phyloP scores from a whole-genome alignment of 768 basidiomycete genomes.

The Termitomyces sp. region DNA sequence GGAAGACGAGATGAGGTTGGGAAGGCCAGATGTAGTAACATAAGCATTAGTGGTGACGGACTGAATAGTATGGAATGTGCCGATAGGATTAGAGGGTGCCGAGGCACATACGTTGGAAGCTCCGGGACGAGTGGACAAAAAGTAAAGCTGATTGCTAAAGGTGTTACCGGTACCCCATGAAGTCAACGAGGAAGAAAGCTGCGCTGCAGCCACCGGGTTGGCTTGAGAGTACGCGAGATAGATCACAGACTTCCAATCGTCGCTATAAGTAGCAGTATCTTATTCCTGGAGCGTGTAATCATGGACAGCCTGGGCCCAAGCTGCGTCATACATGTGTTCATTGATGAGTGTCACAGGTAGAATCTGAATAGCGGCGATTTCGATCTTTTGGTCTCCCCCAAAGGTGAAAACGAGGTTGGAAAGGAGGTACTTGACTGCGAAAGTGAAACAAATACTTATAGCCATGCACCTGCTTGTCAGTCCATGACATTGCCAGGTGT shows the following conservation, averaged over 20 bases:
- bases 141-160: slow-evolving; percentile 28
- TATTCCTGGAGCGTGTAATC: slow-evolving; percentile 25
- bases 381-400: slow-evolving; percentile 28
- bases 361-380: slow-evolving; percentile 34
- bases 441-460: slow-evolving; percentile 20
- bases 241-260: slow-evolving; percentile 33
- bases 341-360: slow-evolving; percentile 32
- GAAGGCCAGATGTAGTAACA: slow-evolving; percentile 18
- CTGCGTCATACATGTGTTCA: slow-evolving; percentile 28
- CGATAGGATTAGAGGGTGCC: slow-evolving; percentile 22
- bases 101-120: slow-evolving; percentile 26
- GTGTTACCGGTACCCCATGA: slow-evolving; percentile 31
- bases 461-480: slow-evolving; percentile 32
- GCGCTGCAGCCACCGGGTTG: slow-evolving; percentile 22
- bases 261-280: slow-evolving; percentile 20
- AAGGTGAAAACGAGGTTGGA: slow-evolving; percentile 16
- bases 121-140: slow-evolving; percentile 28
- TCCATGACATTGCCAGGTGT: slow-evolving; percentile 35
- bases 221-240: slow-evolving; percentile 29
- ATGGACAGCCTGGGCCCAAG: slow-evolving; percentile 26
- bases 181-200: slow-evolving; percentile 25
- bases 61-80: slow-evolving; percentile 27
- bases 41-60: slow-evolving; percentile 19
- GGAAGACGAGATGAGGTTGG: slow-evolving; percentile 23
- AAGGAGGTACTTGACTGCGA: neutral